Evolutionary conservation across 2,329 filamentous ascomycete genomes (phyloP), one percentile per base, ranked within the genome.

Genomic region (Paramyrothecium roridum): DNA sequence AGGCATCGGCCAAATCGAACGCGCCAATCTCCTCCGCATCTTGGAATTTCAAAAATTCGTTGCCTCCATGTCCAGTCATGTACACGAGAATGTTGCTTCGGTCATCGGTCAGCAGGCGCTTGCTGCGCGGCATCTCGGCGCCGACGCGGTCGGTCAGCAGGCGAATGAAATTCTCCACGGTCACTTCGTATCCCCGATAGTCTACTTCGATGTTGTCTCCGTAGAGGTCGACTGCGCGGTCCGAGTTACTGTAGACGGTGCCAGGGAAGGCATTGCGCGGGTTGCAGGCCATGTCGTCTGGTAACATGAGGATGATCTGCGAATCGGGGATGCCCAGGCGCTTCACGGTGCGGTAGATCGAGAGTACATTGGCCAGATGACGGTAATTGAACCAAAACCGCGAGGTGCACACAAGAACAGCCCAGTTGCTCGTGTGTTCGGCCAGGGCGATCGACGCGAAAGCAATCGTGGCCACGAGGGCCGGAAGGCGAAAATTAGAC

Each of bases 381-480:
- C 95, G 90, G 76, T 99, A 99, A 78, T 99, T 99, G 86, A 99
- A 99, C 95, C 95, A 99, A 81, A 99, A 99, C 53, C 95, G 90
- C 53, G 95, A 99, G 7, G 95, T 99, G 61, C 90, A 95, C 56
- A 99, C 95, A n/a, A 99, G 87, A 59, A 99, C 95, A 11, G 95
- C 95, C 95, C 95, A 99, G 76, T 99, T 99, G 70, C 91, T 97
- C 17, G 95, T 99, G 76, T 99, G 95, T 65, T 93, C 88, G 62
- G 86, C 84, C 26, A 80, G 76, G 56, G 78, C 74, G 22, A 66
- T 65, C 10, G 79, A 70, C 54, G 75, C 70, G 49, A 85, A 68
- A 55, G 84, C 65, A 56, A 77, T 65, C 45, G 78, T 72, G 48
- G 73, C 77, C 65, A 82, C 67, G 54, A 84, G 71, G 61, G 77